phyloP scores from a whole-genome alignment of 2,329 filamentous ascomycete genomes.

The Fusarium avenaceum region DNA sequence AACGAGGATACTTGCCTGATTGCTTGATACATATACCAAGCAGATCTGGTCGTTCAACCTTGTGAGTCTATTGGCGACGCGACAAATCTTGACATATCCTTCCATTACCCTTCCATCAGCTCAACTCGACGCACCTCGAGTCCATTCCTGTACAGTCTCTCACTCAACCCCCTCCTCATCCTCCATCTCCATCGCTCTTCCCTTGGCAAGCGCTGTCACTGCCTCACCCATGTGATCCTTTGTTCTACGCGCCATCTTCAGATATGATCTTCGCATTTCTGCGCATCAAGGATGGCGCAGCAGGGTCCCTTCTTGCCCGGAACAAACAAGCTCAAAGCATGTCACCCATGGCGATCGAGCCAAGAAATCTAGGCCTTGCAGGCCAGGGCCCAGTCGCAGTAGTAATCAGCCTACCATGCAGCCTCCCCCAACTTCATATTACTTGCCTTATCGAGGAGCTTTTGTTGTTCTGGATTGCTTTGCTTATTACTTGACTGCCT shows the following conservation, averaged over 20 bases:
- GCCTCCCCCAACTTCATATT: conserved; percentile 18
- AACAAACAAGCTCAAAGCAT: conserved; percentile 34
- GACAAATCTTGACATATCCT: neutral
- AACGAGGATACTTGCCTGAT: neutral
- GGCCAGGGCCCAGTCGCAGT: conserved; percentile 11
- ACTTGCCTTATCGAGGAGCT: conserved; percentile 32
- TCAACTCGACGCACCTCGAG: conserved; percentile 4
- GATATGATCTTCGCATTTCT: conserved; percentile 11
- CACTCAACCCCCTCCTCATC: neutral
- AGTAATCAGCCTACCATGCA: conserved; percentile 35
- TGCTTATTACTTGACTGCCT: conserved; percentile 14
- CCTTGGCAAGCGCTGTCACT: conserved; percentile 28
- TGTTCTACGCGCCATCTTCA: conserved; percentile 18
- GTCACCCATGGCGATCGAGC: conserved; percentile 20
- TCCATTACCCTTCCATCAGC: neutral
- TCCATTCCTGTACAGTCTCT: conserved; percentile 1
- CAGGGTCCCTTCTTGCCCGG: conserved; percentile 20
- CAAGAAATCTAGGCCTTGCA: conserved; percentile 31
- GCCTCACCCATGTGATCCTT: conserved; percentile 1
- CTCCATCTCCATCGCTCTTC: conserved; percentile 4
- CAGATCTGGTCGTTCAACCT: conserved; percentile 11
- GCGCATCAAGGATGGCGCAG: conserved; percentile 32
- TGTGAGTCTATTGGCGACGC: conserved; percentile 29
- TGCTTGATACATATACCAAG: conserved; percentile 18
- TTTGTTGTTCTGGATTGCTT: neutral